Percentiles rank a stretch among this genome's conserved stretches.
These are phyloP conservation scores for Linaria vulgaris DNA, from an alignment of 257 asterid species.

Conservation along the genomic window DNA sequence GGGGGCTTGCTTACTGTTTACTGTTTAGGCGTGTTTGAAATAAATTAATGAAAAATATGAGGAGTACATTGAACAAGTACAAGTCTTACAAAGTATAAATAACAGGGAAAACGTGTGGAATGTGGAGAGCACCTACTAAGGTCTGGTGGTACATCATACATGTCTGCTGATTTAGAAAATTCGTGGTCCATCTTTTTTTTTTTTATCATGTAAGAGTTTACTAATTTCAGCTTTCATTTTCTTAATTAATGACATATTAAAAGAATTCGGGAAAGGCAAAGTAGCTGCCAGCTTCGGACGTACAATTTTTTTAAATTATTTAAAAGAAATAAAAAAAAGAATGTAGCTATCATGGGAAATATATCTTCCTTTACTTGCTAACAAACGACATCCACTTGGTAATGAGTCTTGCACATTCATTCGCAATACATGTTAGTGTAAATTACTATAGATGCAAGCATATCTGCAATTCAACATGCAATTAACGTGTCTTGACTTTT, in stretches of 20 bases:
- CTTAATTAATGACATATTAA: background rate
- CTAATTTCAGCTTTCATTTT: background rate
- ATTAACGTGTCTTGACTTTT: background rate
- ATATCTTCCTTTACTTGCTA: background rate
- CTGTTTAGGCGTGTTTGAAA: too few species aligned
- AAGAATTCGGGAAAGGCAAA: background rate
- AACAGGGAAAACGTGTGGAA: conserved; percentile 33
- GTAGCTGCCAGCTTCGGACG: background rate
- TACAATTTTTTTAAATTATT: too few species aligned
- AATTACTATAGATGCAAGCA: too few species aligned
- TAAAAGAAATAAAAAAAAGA: too few species aligned
- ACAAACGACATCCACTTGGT: background rate
- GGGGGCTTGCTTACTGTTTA: background rate
- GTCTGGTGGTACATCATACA: conserved; percentile 17
- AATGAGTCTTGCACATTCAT: background rate
- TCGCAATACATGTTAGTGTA: too few species aligned
- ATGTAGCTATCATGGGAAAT: background rate
- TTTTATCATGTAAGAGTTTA: background rate
- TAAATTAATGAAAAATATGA: background rate
- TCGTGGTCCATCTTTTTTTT: background rate
- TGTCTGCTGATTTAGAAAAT: background rate
- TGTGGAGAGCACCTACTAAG: conserved; percentile 18
- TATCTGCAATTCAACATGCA: too few species aligned
- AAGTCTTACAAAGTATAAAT: conserved; percentile 16
- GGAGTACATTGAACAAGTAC: conserved; percentile 7